Evolutionary conservation across 2,329 filamentous ascomycete species (phyloP).

Genomic region (Aureobasidium melanogenum): DNA sequence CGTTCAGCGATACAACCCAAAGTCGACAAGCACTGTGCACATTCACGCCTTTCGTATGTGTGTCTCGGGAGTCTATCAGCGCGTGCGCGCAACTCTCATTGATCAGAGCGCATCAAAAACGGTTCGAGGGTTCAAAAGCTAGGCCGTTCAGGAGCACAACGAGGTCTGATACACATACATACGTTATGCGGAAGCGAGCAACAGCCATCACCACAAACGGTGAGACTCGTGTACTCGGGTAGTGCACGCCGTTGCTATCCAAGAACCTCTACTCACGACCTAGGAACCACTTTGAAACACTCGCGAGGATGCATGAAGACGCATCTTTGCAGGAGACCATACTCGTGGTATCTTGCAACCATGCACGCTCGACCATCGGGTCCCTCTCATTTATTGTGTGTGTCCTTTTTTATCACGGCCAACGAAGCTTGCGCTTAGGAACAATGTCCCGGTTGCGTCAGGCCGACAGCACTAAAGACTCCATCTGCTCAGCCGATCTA

Average conservation of each 20-base stretch:
- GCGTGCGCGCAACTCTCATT: background rate
- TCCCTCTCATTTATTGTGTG: background rate
- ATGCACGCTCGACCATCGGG: slow-evolving; percentile 2
- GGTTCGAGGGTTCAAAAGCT: background rate
- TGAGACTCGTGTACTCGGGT: background rate
- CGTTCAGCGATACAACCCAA: background rate
- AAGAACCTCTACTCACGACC: slow-evolving; percentile 10
- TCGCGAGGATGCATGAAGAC: slow-evolving; percentile 2
- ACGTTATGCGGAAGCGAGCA: background rate
- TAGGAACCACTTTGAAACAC: slow-evolving; percentile 7
- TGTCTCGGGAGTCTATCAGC: background rate
- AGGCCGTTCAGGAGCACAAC: background rate
- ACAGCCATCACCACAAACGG: slow-evolving; percentile 8
- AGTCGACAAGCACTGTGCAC: slow-evolving; percentile 4
- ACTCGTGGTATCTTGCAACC: background rate
- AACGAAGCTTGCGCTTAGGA: background rate
- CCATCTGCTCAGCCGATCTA: background rate
- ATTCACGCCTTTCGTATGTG: background rate
- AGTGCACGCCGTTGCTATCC: slow-evolving; percentile 4
- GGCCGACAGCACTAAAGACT: background rate
- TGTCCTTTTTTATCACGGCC: background rate
- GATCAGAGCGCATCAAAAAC: background rate
- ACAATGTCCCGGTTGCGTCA: background rate
- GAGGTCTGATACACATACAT: background rate
- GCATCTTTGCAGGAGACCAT: background rate